Percentiles rank a stretch among this genome's conserved stretches.
These are phyloP conservation scores for Cyphellophora europaea DNA, from an alignment of 2,329 filamentous ascomycete species.

Conservation along the genomic window DNA sequence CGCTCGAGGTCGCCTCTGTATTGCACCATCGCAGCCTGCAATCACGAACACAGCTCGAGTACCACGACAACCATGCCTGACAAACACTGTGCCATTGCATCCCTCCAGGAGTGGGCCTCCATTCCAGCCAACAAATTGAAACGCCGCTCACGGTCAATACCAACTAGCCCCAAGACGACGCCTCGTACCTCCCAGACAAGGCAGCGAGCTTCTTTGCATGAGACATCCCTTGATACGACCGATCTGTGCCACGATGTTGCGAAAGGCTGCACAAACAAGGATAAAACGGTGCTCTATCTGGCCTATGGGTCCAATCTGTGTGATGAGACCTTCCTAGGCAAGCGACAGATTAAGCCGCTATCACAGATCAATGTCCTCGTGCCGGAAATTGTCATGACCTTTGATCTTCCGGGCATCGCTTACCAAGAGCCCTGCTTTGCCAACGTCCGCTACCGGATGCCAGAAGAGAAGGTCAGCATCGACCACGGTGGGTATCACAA, in stretches of 20 bases:
- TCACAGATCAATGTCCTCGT: conserved; percentile 74
- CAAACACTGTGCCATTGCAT: no score
- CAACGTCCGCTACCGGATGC: conserved; percentile 55
- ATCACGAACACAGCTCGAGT: no score
- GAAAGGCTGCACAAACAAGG: not conserved
- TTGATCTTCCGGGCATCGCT: conserved; percentile 76
- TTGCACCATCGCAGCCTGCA: no score
- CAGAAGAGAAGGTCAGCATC: conserved; percentile 5
- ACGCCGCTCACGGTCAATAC: no score
- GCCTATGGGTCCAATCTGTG: conserved; percentile 90
- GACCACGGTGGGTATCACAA: conserved; percentile 35
- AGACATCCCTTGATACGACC: not conserved
- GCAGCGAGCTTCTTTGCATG: not conserved
- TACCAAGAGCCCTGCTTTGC: conserved; percentile 90
- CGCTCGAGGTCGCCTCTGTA: no score
- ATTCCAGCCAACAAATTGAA: no score
- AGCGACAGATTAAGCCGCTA: conserved; percentile 69
- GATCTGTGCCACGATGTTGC: not conserved
- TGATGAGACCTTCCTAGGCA: conserved; percentile 67
- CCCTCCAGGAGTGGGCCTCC: no score
- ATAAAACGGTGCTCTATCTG: conserved; percentile 60
- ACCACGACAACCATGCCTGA: no score
- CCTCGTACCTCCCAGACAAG: not conserved
- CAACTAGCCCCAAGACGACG: no score
- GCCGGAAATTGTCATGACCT: conserved; percentile 67